A percentile compares a stretch with the other conserved stretches of the same genome.
phyloP scores from a whole-genome alignment of 176 grass and related monocot species.

The Triticum aestivum region DNA sequence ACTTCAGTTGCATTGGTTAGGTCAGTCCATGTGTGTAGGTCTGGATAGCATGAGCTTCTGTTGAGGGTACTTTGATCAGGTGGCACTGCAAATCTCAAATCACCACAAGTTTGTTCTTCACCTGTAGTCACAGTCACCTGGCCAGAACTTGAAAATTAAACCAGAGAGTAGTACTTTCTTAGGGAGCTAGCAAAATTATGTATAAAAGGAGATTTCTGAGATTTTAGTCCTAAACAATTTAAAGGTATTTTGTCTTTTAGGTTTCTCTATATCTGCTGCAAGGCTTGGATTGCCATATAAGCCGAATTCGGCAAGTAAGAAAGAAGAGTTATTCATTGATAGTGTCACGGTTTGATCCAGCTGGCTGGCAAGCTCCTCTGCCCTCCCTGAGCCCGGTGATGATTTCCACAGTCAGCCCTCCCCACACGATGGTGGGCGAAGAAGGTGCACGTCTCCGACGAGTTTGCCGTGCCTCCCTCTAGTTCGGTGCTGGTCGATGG shows the following conservation, averaged over 20 bases:
- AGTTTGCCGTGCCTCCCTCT: too few relatives aligned
- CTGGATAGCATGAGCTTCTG: background rate
- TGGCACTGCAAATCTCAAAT: background rate
- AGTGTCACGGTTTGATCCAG: too few relatives aligned
- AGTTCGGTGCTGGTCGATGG: too few relatives aligned
- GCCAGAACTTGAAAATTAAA: background rate
- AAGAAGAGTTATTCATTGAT: too few relatives aligned
- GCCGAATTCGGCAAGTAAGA: too few relatives aligned
- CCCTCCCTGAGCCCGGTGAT: too few relatives aligned
- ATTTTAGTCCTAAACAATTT: background rate
- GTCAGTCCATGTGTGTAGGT: too few relatives aligned
- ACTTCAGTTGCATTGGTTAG: too few relatives aligned
- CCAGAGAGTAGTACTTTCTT: background rate
- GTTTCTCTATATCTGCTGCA: conserved; percentile 92
- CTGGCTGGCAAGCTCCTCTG: too few relatives aligned
- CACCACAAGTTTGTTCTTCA: background rate
- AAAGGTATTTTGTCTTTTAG: conserved; percentile 21
- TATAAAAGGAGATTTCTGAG: background rate
- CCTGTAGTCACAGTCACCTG: background rate
- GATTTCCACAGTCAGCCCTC: too few relatives aligned
- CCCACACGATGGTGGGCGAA: too few relatives aligned
- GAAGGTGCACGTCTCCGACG: too few relatives aligned
- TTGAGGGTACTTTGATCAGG: background rate
- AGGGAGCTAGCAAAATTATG: background rate
- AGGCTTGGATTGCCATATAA: conserved; percentile 57